phyloP scores from a whole-genome alignment of 108 stramenopile genomes.

The Stephanodiscus triporus region DNA sequence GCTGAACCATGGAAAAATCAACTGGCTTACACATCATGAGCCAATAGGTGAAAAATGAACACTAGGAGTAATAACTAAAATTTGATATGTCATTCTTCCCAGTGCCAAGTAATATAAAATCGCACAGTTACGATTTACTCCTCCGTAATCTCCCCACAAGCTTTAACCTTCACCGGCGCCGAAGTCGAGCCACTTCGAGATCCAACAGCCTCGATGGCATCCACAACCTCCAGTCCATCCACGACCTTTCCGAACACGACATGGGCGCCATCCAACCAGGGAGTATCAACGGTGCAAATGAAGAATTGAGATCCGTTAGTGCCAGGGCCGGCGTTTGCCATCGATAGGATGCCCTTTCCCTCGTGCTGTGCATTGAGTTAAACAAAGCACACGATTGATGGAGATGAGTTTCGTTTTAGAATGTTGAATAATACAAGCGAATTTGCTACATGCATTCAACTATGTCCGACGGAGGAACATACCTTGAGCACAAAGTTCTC shows the following conservation, averaged over 20 bases:
- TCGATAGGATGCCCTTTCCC: constrained; percentile 74
- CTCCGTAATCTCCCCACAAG: constrained; percentile 75
- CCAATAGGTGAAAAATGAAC: no score
- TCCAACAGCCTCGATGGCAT: constrained; percentile 80
- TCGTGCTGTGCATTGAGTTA: constrained; percentile 45
- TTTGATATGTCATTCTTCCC: no score
- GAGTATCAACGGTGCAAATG: constrained; percentile 92
- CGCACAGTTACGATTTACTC: background rate
- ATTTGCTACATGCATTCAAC: constrained; percentile 6
- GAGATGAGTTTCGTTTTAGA: background rate
- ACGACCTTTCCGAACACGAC: constrained; percentile 88
- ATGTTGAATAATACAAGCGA: background rate
- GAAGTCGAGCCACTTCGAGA: constrained; percentile 70
- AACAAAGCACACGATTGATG: background rate
- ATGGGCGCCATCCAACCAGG: constrained; percentile 93
- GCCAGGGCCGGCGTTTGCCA: constrained; percentile 92
- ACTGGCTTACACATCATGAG: no score
- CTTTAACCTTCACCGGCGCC: constrained; percentile 67
- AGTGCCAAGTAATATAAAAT: background rate
- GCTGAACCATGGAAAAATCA: no score
- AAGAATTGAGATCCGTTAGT: constrained; percentile 84
- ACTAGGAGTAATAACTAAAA: no score
- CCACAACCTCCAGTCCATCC: constrained; percentile 83
- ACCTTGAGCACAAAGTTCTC: constrained; percentile 93
- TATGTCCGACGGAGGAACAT: constrained; percentile 29